Evolutionary conservation across 23 red algal species (phyloP), one percentile per base, ranked within the genome.

Genomic region (Rhodosorus marinus): DNA sequence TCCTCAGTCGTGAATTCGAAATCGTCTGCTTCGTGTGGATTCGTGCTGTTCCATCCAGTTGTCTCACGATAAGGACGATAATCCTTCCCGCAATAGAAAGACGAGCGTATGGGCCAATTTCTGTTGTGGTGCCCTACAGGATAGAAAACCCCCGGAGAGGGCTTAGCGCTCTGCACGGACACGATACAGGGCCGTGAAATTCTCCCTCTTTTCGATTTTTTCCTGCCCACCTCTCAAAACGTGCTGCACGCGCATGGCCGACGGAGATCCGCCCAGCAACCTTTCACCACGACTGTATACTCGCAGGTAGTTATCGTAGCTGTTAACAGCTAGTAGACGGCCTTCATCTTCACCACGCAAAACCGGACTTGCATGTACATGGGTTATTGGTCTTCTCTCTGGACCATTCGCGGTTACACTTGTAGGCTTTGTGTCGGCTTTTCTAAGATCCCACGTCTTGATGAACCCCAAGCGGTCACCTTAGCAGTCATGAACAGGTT

Each of bases 291-390:
- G 47, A 29, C 81, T 74, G 30, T 90, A 90, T 6, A 90, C 63
- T 1, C 82, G 60, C 27, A 90, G 47, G 20, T 31, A 72, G 17
- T 75, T 60, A 33, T 90, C 82, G 50, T 76, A 90, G 6, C 73
- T 56, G 51, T 90, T 90, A 15, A 90, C 82, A 0, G 82, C 59
- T 42, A 90, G 52, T 53, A 65, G 74, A 20, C 76, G 55, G 6
- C 76, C 76, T 20, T 67, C 48, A 19, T 75, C 69, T 27, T 75
- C 69, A 20, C 33, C 69, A 61, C 20, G 22, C 19, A 26, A 29
- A 56, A 68, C 52, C 4, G 47, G 76, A 5, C 57, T 63, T 8
- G 52, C 47, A 20, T 72, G 76, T 3, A 82, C 40, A 74, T 82
- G 76, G 26, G 76, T 69, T 48, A 82, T 72, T 21, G 76, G 76